Percentiles rank a stretch among this genome's conserved stretches.
phyloP scores from a whole-genome alignment of 2,329 filamentous ascomycete species.

The Akanthomyces muscarius region DNA sequence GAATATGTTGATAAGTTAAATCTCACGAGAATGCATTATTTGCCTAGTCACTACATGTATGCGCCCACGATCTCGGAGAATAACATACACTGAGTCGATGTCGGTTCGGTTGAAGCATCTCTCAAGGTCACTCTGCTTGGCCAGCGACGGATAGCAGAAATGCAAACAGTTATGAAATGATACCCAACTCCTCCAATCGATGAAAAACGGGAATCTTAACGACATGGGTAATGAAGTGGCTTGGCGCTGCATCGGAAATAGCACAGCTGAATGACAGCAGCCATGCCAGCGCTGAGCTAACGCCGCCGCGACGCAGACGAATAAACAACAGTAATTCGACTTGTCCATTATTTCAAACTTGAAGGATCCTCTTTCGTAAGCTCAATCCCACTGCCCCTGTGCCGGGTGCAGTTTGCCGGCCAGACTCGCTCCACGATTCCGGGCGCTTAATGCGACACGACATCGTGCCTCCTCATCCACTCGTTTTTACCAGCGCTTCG shows the following conservation, averaged over 20 bases:
- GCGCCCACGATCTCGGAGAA: not conserved
- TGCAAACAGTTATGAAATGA: no score
- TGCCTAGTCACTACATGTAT: not conserved
- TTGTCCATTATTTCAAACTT: not conserved
- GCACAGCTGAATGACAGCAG: not conserved
- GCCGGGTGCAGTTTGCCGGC: not conserved
- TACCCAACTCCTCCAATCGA: no score
- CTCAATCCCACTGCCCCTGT: not conserved
- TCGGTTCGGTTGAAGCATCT: not conserved
- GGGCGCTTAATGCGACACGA: slow-evolving; percentile 14
- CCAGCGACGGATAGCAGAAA: not conserved
- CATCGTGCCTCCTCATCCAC: slow-evolving; percentile 1
- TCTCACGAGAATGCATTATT: no score
- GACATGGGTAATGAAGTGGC: not conserved
- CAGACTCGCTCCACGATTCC: not conserved
- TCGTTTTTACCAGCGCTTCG: not conserved
- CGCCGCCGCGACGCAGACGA: not conserved
- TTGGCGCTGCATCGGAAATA: not conserved
- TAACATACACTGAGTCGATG: not conserved
- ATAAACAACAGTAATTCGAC: not conserved
- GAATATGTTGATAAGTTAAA: no score
- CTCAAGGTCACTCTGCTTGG: not conserved
- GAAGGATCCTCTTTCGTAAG: not conserved
- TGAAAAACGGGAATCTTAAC: no score
- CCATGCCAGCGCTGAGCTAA: not conserved